Percentiles rank a stretch among this genome's conserved stretches.
These are phyloP conservation scores for Moesziomyces parantarcticus DNA, from an alignment of 1,284 basidiomycete genomes.

Conservation along the genomic window DNA sequence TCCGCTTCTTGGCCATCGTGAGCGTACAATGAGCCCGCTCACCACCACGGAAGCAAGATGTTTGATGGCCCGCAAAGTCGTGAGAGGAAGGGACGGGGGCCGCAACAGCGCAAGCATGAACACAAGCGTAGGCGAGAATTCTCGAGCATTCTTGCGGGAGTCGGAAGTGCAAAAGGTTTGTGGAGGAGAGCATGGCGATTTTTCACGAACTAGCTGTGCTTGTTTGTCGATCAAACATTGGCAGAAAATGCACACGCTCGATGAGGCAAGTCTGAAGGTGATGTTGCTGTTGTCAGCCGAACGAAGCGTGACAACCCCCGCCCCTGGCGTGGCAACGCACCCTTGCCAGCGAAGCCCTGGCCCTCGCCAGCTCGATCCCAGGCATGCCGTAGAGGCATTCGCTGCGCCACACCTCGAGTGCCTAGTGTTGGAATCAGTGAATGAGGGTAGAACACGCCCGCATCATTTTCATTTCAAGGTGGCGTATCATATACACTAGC, in stretches of 20 bases:
- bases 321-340: neutral
- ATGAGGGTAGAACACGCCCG: too few relatives aligned
- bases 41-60: neutral
- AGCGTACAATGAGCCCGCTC: neutral
- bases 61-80: neutral
- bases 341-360: neutral
- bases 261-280: slow-evolving; percentile 4
- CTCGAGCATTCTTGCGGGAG: neutral
- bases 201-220: neutral
- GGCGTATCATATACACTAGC: too few relatives aligned
- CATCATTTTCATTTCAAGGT: too few relatives aligned
- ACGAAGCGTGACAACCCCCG: too few relatives aligned
- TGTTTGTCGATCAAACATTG: slow-evolving; percentile 7
- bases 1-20: slow-evolving; percentile 32
- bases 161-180: slow-evolving; percentile 3
- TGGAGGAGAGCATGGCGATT: neutral
- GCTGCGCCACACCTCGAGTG: too few relatives aligned
- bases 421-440: too few relatives aligned
- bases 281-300: neutral
- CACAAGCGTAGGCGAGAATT: too few relatives aligned
- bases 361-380: neutral
- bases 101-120: too few relatives aligned
- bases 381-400: too few relatives aligned
- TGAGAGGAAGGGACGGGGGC: too few relatives aligned
- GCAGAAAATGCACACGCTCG: neutral